These are phyloP conservation scores for Cladosporium colombiae DNA, from an alignment of 2,329 filamentous ascomycete species.

Conservation along the genomic window DNA sequence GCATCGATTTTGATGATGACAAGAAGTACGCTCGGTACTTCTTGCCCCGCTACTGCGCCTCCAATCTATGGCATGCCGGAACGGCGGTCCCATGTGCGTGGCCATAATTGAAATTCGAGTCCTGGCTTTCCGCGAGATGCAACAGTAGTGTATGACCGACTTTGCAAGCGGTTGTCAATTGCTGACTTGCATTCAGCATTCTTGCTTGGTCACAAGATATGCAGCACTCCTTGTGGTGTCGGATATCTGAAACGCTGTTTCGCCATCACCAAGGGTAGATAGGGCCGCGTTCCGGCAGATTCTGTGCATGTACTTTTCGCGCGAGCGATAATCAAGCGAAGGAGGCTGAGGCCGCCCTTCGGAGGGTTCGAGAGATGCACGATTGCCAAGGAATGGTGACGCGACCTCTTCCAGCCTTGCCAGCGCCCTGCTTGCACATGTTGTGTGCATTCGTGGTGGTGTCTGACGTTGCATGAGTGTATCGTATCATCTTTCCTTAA, in stretches of 20 bases:
- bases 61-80: not conserved
- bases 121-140: not conserved
- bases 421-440: not conserved
- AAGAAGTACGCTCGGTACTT: constrained; percentile 3
- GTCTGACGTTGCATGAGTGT: constrained; percentile 7
- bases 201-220: not conserved
- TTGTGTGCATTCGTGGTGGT: not conserved
- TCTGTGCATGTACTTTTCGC: not conserved
- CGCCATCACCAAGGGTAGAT: not conserved
- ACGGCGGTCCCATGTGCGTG: not conserved
- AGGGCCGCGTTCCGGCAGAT: not conserved
- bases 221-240: not conserved
- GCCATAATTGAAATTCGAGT: not conserved
- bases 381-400: not conserved
- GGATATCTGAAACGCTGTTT: not conserved
- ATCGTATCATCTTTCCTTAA: not conserved
- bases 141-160: not conserved
- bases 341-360: not conserved
- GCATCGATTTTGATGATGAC: not conserved
- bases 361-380: not conserved
- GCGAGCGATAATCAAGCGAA: not conserved
- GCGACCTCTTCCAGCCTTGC: not conserved
- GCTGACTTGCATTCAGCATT: not conserved
- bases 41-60: not conserved
- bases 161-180: not conserved